phyloP scores from a whole-genome alignment of 257 asterid genomes.

The Asclepias syriaca region DNA sequence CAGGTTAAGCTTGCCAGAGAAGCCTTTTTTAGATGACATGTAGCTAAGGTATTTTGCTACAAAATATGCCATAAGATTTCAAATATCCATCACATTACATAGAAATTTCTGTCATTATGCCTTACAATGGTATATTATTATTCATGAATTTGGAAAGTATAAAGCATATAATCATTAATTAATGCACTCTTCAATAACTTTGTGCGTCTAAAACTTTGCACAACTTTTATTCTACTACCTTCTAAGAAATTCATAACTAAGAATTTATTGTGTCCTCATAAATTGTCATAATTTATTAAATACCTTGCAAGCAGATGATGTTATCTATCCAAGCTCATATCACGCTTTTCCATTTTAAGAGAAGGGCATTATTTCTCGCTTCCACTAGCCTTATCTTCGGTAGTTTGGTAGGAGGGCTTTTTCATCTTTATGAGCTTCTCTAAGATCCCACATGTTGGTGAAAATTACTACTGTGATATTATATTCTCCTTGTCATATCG shows the following conservation, averaged over 20 bases:
- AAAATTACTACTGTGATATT: neutral
- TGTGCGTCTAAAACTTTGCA: neutral
- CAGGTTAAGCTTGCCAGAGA: neutral
- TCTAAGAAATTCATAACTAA: neutral
- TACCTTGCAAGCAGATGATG: too few relatives aligned
- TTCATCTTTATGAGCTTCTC: neutral
- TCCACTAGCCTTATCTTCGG: neutral
- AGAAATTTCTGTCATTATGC: neutral
- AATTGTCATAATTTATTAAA: neutral
- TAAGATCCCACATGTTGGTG: neutral
- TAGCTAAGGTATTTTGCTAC: neutral
- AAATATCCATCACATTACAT: neutral
- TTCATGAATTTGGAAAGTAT: neutral
- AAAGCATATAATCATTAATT: neutral
- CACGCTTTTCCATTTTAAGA: neutral
- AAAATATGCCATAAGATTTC: neutral
- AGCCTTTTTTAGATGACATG: neutral
- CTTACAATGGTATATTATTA: neutral
- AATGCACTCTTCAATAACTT: neutral
- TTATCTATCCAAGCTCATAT: neutral
- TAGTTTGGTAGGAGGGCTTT: neutral
- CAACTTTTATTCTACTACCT: constrained; percentile 1
- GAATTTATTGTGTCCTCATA: neutral
- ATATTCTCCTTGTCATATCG: neutral
- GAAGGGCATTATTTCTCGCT: neutral